Conservation (phyloP, 179 eudicot genomes). For the Amaranthus tricolor region DNA sequence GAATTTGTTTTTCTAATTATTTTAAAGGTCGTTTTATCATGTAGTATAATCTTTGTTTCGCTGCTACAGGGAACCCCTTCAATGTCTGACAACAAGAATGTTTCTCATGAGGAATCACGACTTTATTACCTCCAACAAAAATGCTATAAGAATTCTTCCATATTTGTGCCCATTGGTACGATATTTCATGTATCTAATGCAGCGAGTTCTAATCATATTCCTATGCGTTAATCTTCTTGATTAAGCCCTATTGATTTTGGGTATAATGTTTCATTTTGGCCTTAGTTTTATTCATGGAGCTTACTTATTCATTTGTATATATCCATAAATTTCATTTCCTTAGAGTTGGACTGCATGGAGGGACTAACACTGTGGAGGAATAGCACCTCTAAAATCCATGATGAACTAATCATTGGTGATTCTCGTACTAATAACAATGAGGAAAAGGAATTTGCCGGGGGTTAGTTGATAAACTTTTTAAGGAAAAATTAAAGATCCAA, state of each 20-base stretch:
- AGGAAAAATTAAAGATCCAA: not conserved
- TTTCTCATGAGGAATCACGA: slow-evolving; percentile 41
- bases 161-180: slow-evolving; percentile 34
- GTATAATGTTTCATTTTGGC: not conserved
- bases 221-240: not conserved
- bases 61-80: slow-evolving; percentile 54
- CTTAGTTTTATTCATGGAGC: not conserved
- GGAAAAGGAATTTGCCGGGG: slow-evolving; percentile 59
- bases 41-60: slow-evolving; percentile 4
- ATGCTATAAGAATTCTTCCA: slow-evolving; percentile 44
- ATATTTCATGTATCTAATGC: not conserved
- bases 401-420: slow-evolving; percentile 62
- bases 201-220: not conserved
- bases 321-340: slow-evolving; percentile 15
- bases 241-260: not conserved
- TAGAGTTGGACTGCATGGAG: slow-evolving; percentile 58
- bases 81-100: slow-evolving; percentile 18
- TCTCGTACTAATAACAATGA: slow-evolving; percentile 37
- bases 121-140: slow-evolving; percentile 52
- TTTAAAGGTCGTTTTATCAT: slow-evolving; percentile 1
- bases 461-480: slow-evolving; percentile 29
- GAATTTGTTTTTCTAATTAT: not conserved
- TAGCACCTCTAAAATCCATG: slow-evolving; percentile 61
- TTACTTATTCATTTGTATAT: not conserved
- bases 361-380: slow-evolving; percentile 69